phyloP scores from a whole-genome alignment of 768 basidiomycete species.

The Macrolepiota dolichaula region DNA sequence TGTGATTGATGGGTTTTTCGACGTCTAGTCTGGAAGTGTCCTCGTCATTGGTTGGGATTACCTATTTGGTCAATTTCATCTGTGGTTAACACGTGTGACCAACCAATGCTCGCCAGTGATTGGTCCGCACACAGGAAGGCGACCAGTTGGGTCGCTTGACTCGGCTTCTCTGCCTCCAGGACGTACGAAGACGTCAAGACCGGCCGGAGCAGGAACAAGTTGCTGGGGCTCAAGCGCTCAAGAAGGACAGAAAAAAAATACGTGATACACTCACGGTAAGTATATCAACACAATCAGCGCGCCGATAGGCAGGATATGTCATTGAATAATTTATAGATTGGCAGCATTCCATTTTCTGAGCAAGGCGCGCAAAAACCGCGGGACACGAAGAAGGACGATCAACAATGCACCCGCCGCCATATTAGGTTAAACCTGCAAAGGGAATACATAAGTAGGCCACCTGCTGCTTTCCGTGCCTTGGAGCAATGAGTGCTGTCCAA shows the following conservation, averaged over 20 bases:
- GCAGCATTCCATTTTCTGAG: neutral
- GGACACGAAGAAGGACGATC: neutral
- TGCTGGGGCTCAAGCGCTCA: neutral
- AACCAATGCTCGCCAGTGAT: neutral
- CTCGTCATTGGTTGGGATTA: neutral
- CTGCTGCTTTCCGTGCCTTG: neutral
- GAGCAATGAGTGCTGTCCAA: slow-evolving; percentile 8
- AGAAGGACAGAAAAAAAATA: neutral
- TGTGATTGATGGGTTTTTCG: neutral
- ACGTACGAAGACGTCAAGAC: neutral
- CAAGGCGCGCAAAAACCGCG: slow-evolving; percentile 4
- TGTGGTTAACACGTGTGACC: neutral
- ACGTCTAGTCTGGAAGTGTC: neutral
- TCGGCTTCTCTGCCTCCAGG: neutral
- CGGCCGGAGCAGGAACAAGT: neutral
- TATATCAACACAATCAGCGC: neutral
- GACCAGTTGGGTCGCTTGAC: neutral
- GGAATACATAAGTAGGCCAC: slow-evolving; percentile 3
- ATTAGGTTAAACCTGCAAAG: neutral
- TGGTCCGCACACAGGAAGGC: neutral
- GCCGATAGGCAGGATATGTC: slow-evolving; percentile 9
- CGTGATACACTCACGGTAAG: too few relatives aligned
- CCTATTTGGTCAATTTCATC: neutral
- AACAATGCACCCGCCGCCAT: neutral
- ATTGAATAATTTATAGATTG: neutral